phyloP scores from a whole-genome alignment of 2,329 filamentous ascomycete species.

The Talaromyces sp. region DNA sequence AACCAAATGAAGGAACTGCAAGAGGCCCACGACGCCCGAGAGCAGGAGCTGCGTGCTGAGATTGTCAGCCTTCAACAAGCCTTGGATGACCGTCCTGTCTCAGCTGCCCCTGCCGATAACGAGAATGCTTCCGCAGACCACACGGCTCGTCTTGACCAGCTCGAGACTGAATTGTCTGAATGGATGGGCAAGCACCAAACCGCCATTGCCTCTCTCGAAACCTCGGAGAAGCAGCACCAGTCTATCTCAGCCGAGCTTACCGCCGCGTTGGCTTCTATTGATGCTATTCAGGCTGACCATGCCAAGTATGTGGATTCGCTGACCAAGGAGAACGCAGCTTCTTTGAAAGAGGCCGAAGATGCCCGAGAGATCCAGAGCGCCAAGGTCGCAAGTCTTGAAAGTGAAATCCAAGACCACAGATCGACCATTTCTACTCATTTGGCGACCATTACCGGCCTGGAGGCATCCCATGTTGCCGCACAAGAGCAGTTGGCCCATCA shows the following conservation, averaged over 20 bases:
- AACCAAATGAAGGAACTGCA: constrained; percentile 71
- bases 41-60: constrained; percentile 69
- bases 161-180: constrained; percentile 66
- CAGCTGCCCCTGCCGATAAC: neutral
- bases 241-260: constrained; percentile 72
- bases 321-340: constrained; percentile 29
- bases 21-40: constrained; percentile 66
- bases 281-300: constrained; percentile 42
- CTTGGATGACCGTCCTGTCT: constrained; percentile 29
- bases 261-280: constrained; percentile 53
- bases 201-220: constrained; percentile 65
- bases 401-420: constrained; percentile 78
- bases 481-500: constrained; percentile 65
- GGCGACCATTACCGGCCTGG: constrained; percentile 66
- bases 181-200: constrained; percentile 75
- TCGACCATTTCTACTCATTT: constrained; percentile 65
- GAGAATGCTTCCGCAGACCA: constrained; percentile 32
- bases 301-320: constrained; percentile 25
- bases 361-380: constrained; percentile 57
- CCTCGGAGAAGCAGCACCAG: constrained; percentile 68
- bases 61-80: constrained; percentile 63
- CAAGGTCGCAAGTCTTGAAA: constrained; percentile 59
- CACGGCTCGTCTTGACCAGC: constrained; percentile 56
- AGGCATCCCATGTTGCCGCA: constrained; percentile 64
- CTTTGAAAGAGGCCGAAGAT: constrained; percentile 45